Conservation (phyloP, 495 filamentous ascomycete species). For the Tuber microsphaerosporum region DNA sequence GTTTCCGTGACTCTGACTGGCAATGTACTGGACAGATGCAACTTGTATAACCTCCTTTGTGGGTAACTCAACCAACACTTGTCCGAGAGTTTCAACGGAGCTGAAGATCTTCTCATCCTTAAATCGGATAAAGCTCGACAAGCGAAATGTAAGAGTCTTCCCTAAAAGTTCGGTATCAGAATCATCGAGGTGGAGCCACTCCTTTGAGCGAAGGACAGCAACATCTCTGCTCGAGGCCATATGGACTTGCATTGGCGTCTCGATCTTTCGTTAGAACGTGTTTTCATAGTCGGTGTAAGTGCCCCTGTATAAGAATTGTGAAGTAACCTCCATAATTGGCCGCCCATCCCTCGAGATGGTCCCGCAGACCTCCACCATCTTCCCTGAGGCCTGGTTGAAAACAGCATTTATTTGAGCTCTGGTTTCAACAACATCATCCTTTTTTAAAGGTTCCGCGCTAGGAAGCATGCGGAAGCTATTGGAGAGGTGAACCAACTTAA, state of each 20-base stretch:
- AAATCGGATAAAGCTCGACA: conserved; percentile 82
- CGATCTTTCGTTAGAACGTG: conserved; percentile 94
- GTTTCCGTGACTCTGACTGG: conserved; percentile 84
- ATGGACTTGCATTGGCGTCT: conserved; percentile 91
- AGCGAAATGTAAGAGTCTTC: conserved; percentile 92
- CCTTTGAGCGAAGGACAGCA: conserved; percentile 86
- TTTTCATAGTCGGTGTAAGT: conserved; percentile 89
- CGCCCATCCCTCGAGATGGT: conserved; percentile 80
- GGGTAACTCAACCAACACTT: conserved; percentile 90
- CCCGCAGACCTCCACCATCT: conserved; percentile 98
- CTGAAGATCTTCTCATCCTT: conserved; percentile 92
- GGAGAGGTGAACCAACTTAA: conserved; percentile 90
- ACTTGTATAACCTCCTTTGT: conserved; percentile 96
- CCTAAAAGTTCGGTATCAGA: conserved; percentile 74
- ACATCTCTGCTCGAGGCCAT: conserved; percentile 80
- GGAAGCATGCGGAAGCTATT: conserved; percentile 98
- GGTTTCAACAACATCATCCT: conserved; percentile 84
- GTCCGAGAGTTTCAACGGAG: conserved; percentile 82
- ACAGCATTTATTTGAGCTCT: conserved; percentile 96
- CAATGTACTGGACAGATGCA: conserved; percentile 87
- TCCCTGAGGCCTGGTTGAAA: conserved; percentile 94
- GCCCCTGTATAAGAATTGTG: conserved; percentile 93
- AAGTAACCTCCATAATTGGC: conserved; percentile 96
- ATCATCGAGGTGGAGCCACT: conserved; percentile 86
- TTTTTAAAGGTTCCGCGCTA: conserved; percentile 86